Percentiles rank a stretch among this genome's conserved stretches.
phyloP scores from a whole-genome alignment of 2,329 filamentous ascomycete species.

The Colletotrichum shisoi region DNA sequence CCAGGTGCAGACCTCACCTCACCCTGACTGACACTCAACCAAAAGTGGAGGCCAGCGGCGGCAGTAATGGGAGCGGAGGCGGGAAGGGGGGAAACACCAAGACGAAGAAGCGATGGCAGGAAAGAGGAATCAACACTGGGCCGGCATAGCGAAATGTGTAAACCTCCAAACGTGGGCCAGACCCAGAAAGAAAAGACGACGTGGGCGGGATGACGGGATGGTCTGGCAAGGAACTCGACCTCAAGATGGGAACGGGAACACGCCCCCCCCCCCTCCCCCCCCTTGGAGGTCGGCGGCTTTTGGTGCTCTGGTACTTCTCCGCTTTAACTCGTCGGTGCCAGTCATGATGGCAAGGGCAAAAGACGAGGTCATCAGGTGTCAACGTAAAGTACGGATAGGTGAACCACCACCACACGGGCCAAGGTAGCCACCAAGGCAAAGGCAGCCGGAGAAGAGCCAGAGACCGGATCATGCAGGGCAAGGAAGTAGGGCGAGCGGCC shows the following conservation, averaged over 20 bases:
- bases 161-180: conserved; percentile 35
- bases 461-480: conserved; percentile 14
- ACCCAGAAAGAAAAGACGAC: conserved; percentile 34
- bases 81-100: conserved; percentile 38
- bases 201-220: conserved; percentile 15
- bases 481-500: conserved; percentile 11
- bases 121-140: conserved; percentile 4
- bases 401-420: conserved; percentile 11
- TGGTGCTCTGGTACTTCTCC: conserved; percentile 4
- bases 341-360: conserved; percentile 10
- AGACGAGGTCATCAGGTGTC: conserved; percentile 31
- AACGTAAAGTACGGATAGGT: conserved; percentile 12
- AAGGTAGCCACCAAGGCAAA: conserved; percentile 7
- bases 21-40: conserved; percentile 17
- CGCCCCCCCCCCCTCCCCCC: conserved; percentile 25
- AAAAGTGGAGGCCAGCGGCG: conserved; percentile 33
- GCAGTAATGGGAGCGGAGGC: conserved; percentile 31
- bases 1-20: conserved; percentile 7
- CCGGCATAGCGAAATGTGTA: conserved; percentile 21
- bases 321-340: background rate
- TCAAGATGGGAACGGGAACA: conserved; percentile 33
- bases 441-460: conserved; percentile 12
- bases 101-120: conserved; percentile 34
- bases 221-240: conserved; percentile 15
- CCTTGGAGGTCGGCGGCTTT: conserved; percentile 6